phyloP scores from a whole-genome alignment of 179 eudicot species.

The Dionaea muscipula region DNA sequence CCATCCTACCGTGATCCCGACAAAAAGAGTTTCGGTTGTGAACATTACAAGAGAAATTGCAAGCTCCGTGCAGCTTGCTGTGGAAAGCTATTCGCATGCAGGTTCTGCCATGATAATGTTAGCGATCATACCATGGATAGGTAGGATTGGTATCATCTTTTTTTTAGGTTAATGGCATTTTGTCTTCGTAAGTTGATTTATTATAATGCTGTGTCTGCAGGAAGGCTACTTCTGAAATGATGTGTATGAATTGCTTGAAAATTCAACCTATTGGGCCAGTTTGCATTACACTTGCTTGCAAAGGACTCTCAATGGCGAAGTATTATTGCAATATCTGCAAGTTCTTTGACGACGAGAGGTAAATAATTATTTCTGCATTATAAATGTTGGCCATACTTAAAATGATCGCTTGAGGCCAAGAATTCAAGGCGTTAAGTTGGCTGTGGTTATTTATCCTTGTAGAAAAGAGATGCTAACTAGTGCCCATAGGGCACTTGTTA shows the following conservation, averaged over 20 bases:
- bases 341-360: constrained; percentile 91
- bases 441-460: too few relatives aligned
- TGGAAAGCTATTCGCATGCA: constrained; percentile 64
- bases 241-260: constrained; percentile 81
- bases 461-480: too few relatives aligned
- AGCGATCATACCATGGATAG: constrained; percentile 98
- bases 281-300: constrained; percentile 72
- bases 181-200: background rate
- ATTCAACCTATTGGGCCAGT: constrained; percentile 77
- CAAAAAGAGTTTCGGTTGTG: constrained; percentile 59
- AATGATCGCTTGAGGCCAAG: too few relatives aligned
- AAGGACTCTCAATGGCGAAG: constrained; percentile 62
- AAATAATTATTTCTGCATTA: too few relatives aligned
- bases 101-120: constrained; percentile 94
- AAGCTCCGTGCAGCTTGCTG: constrained; percentile 83
- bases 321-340: constrained; percentile 80
- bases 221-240: constrained; percentile 85
- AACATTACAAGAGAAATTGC: constrained; percentile 73
- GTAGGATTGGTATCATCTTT: constrained; percentile 22
- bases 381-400: too few relatives aligned
- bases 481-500: too few relatives aligned
- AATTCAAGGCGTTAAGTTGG: too few relatives aligned
- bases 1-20: constrained; percentile 62
- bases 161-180: background rate
- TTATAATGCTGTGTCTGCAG: constrained; percentile 23